Base-by-base conservation (phyloP, 225 moss, liverwort and hornwort species). In the Anthoceros angustus region DNA sequence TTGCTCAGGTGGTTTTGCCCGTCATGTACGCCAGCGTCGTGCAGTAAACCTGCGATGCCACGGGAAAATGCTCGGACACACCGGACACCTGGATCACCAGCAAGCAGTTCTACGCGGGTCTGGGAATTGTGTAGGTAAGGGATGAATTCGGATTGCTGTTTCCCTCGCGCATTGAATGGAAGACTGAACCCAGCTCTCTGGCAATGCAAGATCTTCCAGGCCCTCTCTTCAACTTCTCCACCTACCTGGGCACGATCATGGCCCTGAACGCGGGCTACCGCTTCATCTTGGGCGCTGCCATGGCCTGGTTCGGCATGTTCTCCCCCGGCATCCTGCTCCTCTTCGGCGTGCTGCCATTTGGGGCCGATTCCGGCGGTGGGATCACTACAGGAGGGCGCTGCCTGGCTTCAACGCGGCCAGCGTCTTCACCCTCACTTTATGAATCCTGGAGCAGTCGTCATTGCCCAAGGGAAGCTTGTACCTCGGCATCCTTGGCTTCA, bases 181-280 rank as follows among this genome's bases (percentile, higher is more conserved):
- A 41, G 1, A 5, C 4, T 6, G 10, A 41, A 15, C 32, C 40
- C 14, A 7, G 16, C 7, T 64, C 7, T 14, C 25, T 64, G 8
- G 15, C 14, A n/a, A 71, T 77, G 42, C 84, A 86, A 55, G 81
- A 79, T 1, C 67, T 82, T 21, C 81, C 77, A 0, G 77, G 84
- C 20, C 84, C 79, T 49, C 38, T 86, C 26, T 84, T 84, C 69
- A 86, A 86, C 72, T 84, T 86, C 79, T 79, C 86, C 6, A 72
- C 81, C 0, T 86, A 84, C 62, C 25, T 84, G 9, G 81, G 84
- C 18, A 71, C 77, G 1, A 84, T 84, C 15, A 74, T 78, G 12
- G 81, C 81, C 9, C 10, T 84, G 43, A 86, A 84, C 14, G 75
- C 69, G 18, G 74, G 77, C n/a, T 78, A 84, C 63, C 49, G 62